Evolutionary conservation across 495 filamentous ascomycete species (phyloP), one percentile per base, ranked within the genome.

Genomic region (Aspergillus ostianus): DNA sequence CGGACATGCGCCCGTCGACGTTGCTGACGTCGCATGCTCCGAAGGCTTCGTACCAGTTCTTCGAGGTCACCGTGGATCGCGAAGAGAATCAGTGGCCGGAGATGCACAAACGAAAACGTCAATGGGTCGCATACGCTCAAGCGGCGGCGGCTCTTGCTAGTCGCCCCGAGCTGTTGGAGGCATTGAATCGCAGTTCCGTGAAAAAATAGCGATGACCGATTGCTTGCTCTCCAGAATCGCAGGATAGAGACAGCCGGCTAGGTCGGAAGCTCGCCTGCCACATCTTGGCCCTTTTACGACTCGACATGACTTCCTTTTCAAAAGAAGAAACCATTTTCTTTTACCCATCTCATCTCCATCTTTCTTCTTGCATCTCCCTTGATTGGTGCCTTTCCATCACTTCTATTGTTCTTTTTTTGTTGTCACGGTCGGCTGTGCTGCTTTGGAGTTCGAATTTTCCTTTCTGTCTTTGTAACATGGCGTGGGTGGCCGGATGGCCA

Each of bases 1-100:
- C 84, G 55, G 94, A 98, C 71, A 84, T 82, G 70, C 85, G 87
- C 47, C 81, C 85, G 20, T 80, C 86, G 10, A 69, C 71, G 20
- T 66, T 80, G 30, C 63, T 84, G 58, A 83, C 84, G 53, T 79
- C 85, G 62, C 79, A 88, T 47, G 87, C 87, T 23, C 89, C 90
- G 12, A 88, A 87, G 67, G 85, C 91, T 6, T 79, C 87, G 36
- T 96, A 93, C 71, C 89, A 89, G 53, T 96, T 96, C 74, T 97
- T 90, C 71, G 90, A 97, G 71, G 92, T 86, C 62, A 85, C 79
- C 17, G 93, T 97, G 61, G 83, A 90, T 63, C 84, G 85, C 59
- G 88, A 95, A 76, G 91, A 96, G 71, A 74, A 72, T 9, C 83
- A 92, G 55, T 98, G 94, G 94, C 94, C 94, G 5, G 94, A 98